Base-by-base conservation (phyloP, 306 rosid genomes). In the Prunus padus region DNA sequence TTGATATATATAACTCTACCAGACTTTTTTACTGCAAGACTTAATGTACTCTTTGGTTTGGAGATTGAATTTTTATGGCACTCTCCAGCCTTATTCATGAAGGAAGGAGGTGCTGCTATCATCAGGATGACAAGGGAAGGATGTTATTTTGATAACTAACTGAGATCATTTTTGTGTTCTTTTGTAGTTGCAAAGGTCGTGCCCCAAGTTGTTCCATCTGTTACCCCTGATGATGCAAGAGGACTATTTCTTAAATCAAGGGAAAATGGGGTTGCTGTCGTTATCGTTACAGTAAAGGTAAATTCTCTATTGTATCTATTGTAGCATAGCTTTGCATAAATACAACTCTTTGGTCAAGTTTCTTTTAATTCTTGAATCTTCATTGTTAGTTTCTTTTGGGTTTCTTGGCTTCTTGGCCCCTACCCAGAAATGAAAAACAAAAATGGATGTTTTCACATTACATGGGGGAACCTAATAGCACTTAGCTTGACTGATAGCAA, bases 161-260 rank as follows among this genome's bases (percentile, higher is more conserved):
- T 7, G 9, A 1, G 9, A 37, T 7, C 8, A 11, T 14, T 59
- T 40, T 12, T 19, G n/a, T 57, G 3, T 0, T 18, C 13, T 65
- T 55, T 71, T 78, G 72, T 33, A 78, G 77, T 78, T 16, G 77
- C 82, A 40, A 78, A 59, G 82, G 77, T 78, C 23, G 42, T 78
- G 75, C 77, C 77, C 8, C 77, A 71, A 62, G 77, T 25, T 40
- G 82, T 78, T 78, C 77, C 77, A 16, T 71, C 67, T 10, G 15
- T 78, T 51, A 71, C 82, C 0, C 77, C 66, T 3, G 77, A 63
- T 51, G 77, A 22, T n/a, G 82, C 77, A 18, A 63, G 77, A 25
- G 62, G 52, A 25, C 10, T 78, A 1, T 78, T 78, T 63, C 76
- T 63, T 19, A 74, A 63, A 57, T 78, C 82, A 5, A 78, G 77